Evolutionary conservation across 306 rosid genomes (phyloP).

Genomic region (Casuarina cunninghamiana): DNA sequence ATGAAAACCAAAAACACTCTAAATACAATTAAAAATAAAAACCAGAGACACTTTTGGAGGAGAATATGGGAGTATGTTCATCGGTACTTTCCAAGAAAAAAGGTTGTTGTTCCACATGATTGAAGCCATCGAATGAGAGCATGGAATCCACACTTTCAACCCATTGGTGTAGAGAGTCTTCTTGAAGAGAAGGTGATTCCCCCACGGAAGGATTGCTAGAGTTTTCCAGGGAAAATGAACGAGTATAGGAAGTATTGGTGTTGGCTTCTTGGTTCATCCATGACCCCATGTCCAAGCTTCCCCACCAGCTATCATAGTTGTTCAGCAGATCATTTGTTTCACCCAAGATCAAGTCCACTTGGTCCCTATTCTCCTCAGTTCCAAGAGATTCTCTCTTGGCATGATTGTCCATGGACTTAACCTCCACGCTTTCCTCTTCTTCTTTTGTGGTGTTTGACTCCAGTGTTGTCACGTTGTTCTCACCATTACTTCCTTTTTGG

Average conservation of each 20-base stretch:
- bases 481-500: constrained; percentile 28
- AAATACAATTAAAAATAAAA: neutral
- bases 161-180: constrained; percentile 49
- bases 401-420: constrained; percentile 20
- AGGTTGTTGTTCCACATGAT: constrained; percentile 49
- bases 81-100: constrained; percentile 36
- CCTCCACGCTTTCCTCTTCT: constrained; percentile 29
- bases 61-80: constrained; percentile 18
- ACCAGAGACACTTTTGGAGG: neutral
- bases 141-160: constrained; percentile 51
- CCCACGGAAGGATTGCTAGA: constrained; percentile 50
- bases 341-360: constrained; percentile 31
- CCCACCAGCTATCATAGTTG: constrained; percentile 42
- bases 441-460: constrained; percentile 22
- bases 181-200: constrained; percentile 43
- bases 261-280: constrained; percentile 55
- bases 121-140: constrained; percentile 60
- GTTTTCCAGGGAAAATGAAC: constrained; percentile 59
- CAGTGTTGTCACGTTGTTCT: constrained; percentile 14
- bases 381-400: constrained; percentile 18
- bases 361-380: constrained; percentile 29
- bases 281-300: constrained; percentile 46
- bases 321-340: constrained; percentile 37
- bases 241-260: constrained; percentile 42
- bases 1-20: neutral